Conservation (phyloP, 306 rosid genomes). For the Pachyrhizus erosus region DNA sequence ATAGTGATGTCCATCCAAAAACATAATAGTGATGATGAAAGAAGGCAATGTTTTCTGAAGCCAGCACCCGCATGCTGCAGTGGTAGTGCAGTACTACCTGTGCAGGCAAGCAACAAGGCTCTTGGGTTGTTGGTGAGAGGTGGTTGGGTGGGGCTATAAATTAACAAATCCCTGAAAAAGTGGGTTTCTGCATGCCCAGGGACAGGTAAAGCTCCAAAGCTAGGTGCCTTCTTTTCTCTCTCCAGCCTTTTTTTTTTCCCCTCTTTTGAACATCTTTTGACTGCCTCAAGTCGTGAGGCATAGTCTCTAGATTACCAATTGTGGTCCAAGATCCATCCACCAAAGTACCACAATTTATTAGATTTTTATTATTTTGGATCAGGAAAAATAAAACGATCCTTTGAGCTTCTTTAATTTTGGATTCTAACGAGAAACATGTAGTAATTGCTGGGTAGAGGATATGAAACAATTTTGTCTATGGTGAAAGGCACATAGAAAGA, state of each 20-base stretch:
- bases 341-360: conserved; percentile 39
- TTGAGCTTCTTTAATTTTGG: conserved; percentile 23
- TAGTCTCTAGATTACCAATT: conserved; percentile 16
- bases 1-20: conserved; percentile 28
- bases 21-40: background rate
- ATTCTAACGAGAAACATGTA: background rate
- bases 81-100: conserved; percentile 23
- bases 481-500: background rate
- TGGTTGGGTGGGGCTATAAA: conserved; percentile 43
- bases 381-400: conserved; percentile 23
- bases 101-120: conserved; percentile 30
- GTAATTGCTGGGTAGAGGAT: conserved; percentile 19
- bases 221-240: conserved; percentile 24
- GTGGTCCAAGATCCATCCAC: conserved; percentile 55
- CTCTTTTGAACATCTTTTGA: conserved; percentile 58
- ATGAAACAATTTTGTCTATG: background rate
- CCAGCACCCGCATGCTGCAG: conserved; percentile 42
- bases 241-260: conserved; percentile 34
- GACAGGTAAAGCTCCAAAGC: conserved; percentile 50
- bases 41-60: conserved; percentile 40
- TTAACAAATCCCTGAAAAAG: conserved; percentile 46
- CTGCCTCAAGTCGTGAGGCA: conserved; percentile 46
- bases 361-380: conserved; percentile 16
- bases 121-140: conserved; percentile 38
- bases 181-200: conserved; percentile 41